Base-by-base conservation (phyloP, 768 basidiomycete species). In the Kwoniella bestiolae region DNA sequence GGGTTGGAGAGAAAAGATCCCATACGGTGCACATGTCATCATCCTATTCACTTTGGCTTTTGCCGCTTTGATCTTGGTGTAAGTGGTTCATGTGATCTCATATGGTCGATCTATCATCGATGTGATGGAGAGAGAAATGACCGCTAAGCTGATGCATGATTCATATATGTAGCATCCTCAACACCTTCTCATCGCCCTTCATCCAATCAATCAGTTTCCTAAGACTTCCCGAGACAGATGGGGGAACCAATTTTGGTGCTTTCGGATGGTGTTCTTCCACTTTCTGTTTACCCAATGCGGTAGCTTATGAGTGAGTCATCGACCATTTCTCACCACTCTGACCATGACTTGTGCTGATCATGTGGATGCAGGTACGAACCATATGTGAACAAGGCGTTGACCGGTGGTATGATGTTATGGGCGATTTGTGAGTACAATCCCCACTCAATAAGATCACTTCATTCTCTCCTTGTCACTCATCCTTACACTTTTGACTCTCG, bases 151-250 rank as follows among this genome's bases (percentile, higher is more conserved):
- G 26, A n/a, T n/a, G 38, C 59, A 21, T 26, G 16, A 23, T 41
- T 16, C 62, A 21, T 8, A 34, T 28, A 26, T 3, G 23, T 29
- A 80, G 79, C 6, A 78, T 79, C 63, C 67, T 81, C 31, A 60
- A 76, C 38, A 78, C 77, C n/a, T 81, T 81, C 67, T 81, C 80
- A 2, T 68, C 80, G 1, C 80, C 80, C 5, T 81, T 81, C 63
- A 79, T 81, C 62, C 56, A 62, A 6, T 68, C 73, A 7, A 79
- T 81, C 72, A 68, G 72, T 50, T 81, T 81, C 59, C 62, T 81
- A 9, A 26, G 50, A 7, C 68, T 76, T 3, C 68, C 68, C 11
- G 31, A 60, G 7, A n/a, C 58, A 3, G 57, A 49, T 16, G 70
- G 67, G 6, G 57, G 35, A 16, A 75, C 75, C n/a, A 70, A 56